Base-by-base conservation (phyloP, 108 stramenopile species). In the Ochromonas danica region DNA sequence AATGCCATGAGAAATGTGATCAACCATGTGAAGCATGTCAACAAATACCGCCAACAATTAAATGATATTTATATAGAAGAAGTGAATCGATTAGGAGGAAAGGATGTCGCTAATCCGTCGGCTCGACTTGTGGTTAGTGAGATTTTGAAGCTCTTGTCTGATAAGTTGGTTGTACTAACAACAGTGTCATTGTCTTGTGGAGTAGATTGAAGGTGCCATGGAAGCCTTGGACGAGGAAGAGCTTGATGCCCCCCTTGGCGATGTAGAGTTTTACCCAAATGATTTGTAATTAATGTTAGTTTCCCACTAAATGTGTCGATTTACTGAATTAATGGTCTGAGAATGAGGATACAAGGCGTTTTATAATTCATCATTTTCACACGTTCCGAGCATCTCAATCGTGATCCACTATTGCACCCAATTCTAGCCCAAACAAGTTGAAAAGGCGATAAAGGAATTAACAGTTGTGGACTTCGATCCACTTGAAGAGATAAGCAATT, bases 1-100 rank as follows among this genome's bases (percentile, higher is more conserved):
- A 67, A 33, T 67, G 63, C 63, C 63, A 67, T 67, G 63, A 3
- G 63, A 31, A 67, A 67, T 36, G 30, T 67, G 17, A 67, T 67
- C 63, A 67, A 67, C 25, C 14, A 25, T 14, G 63, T 67, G 17
- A 22, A 33, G 31, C 3, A 67, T 67, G 63, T 67, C 63, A 67
- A 67, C 25, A 36, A 28, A 67, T 67, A 67, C 25, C 63, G 63
- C 30, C 17, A 22, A 36, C 6, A 22, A 10, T 25, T 67, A 6
- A 67, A 67, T 36, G 63, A 67, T 36, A 36, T 35, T 28, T 67
- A 67, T 36, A 67, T 67, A 6, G 35, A 35, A 33, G 10, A 36
- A 28, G 30, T 67, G 63, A 51, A 22, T 14, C 14, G 22, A 22
- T 22, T 51, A 14, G 22, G 22, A 51, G 45, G 45, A 51, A 33